Evolutionary conservation across 305 asterid genomes (phyloP), one percentile per base, ranked within the genome.

Genomic region (Fraxinus paxiana): DNA sequence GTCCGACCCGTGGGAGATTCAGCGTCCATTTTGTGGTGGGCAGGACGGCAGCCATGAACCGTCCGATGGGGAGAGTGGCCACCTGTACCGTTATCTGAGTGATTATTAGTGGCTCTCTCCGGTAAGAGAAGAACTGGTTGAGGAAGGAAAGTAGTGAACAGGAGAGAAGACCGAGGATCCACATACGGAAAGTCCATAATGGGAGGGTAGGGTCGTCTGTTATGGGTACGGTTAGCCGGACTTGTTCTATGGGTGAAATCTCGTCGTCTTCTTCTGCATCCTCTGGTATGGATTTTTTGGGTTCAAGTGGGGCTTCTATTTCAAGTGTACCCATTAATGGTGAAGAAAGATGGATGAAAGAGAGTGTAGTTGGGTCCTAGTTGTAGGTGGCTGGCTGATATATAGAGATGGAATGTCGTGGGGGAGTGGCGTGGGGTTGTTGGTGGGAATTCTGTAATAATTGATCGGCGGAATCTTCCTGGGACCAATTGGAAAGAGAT

Each of bases 141-240:
- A 89, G 87, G 85, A 89, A 89, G 12, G 92, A 89, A 70, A 88
- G 84, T 41, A 86, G 82, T 2, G 75, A 81, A 80, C 92, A 88
- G 5, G 91, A 88, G 30, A 88, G 30, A 0, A 88, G 37, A 1
- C 92, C 91, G 30, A 89, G 34, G 15, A 80, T 15, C 92, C 92
- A 89, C 92, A 88, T 89, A 3, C 92, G 91, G 86, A 89, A 89
- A 1, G 92, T 89, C 90, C 88, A 84, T 46, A 89, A 83, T 69
- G 91, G 92, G 0, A 88, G 90, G 65, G 28, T 65, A n/a, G 87
- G 88, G 78, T 89, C 91, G 81, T 89, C 92, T n/a, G 86, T 86
- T 0, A 51, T 75, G 63, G 91, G 87, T 0, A 88, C 93, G 81
- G 93, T 90, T 15, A 90, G 82, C 1, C 89, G 89, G 84, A 90